These are phyloP conservation scores for Oryza officinalis DNA, from an alignment of 176 grass and related monocot genomes.

Conservation along the genomic window DNA sequence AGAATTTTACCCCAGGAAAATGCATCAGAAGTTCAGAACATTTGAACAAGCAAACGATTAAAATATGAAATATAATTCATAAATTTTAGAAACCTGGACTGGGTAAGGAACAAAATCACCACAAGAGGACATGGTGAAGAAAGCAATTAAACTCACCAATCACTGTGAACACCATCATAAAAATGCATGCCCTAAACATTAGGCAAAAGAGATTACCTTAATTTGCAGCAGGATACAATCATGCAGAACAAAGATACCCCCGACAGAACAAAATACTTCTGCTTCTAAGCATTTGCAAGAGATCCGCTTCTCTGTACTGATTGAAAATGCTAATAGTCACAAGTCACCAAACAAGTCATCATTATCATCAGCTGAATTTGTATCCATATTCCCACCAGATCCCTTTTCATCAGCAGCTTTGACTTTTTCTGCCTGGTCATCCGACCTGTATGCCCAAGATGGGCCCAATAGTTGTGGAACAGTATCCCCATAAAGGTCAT, in stretches of 20 bases:
- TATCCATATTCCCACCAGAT: background rate
- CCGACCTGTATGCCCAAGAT: constrained; percentile 80
- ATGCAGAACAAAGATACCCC: constrained; percentile 38
- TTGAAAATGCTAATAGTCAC: constrained; percentile 34
- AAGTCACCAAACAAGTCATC: constrained; percentile 93
- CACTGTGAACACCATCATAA: constrained; percentile 5
- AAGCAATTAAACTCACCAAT: constrained; percentile 32
- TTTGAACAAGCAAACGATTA: background rate
- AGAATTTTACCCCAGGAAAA: constrained; percentile 13
- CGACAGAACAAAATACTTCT: constrained; percentile 24
- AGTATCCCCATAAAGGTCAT: constrained; percentile 79
- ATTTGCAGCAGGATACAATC: constrained; percentile 33
- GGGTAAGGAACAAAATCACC: background rate
- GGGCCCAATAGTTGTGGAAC: constrained; percentile 51
- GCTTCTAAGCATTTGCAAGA: constrained; percentile 1
- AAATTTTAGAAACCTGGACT: background rate
- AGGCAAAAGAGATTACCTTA: constrained; percentile 40
- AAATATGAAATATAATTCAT: background rate
- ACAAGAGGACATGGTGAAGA: background rate
- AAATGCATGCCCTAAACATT: constrained; percentile 42
- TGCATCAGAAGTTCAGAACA: background rate
- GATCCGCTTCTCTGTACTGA: constrained; percentile 6
- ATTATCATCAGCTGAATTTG: constrained; percentile 55
- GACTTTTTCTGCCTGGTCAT: constrained; percentile 57
- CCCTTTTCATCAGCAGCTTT: constrained; percentile 34